Evolutionary conservation across 164 flowering plant species (phyloP), one percentile per base, ranked within the genome.

Genomic region (Kingdonia uniflora): DNA sequence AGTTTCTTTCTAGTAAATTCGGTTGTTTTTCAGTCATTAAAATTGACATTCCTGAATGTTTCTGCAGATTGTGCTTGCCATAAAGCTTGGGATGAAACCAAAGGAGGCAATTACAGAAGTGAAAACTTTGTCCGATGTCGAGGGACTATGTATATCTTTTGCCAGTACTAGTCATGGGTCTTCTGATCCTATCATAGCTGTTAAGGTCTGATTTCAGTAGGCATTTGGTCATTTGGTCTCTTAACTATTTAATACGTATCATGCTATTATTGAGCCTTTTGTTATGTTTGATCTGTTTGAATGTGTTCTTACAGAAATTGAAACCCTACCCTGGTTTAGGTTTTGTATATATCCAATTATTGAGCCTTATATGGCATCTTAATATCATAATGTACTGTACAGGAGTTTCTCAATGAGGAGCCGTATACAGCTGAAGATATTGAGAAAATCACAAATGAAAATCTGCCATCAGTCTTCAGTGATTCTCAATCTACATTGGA

Each of bases 41-140:
- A n/a, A n/a, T n/a, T n/a, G n/a, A n/a, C n/a, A n/a, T n/a, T n/a
- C n/a, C n/a, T n/a, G 49, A 14, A 40, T 25, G 51, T 25, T 23
- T 68, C 20, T 75, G 59, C 81, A 92, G 99, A 80, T 94, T 66
- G 76, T 94, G 21, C 82, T 94, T 25, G 95, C 75, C 23, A 80
- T 94, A 55, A 87, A 87, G 69, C 85, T 94, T 11, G 96, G 96
- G 19, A 81, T 84, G 97, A 68, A 77, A 51, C 84, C 86, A 25
- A 52, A 80, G 43, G 90, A 89, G 25, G 96, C 97, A 41, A 61
- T 82, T 42, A 64, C 87, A 37, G 71, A 74, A 23, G 87, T 81
- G 29, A 86, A 86, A 69, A 87, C 97, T 40, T 86, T 94, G 40
- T 94, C 96, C 19, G 97, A 89, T 70, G 95, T 87, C 51, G 99